phyloP scores from a whole-genome alignment of 805 yeast species.

The Wickerhamiella parazyma region DNA sequence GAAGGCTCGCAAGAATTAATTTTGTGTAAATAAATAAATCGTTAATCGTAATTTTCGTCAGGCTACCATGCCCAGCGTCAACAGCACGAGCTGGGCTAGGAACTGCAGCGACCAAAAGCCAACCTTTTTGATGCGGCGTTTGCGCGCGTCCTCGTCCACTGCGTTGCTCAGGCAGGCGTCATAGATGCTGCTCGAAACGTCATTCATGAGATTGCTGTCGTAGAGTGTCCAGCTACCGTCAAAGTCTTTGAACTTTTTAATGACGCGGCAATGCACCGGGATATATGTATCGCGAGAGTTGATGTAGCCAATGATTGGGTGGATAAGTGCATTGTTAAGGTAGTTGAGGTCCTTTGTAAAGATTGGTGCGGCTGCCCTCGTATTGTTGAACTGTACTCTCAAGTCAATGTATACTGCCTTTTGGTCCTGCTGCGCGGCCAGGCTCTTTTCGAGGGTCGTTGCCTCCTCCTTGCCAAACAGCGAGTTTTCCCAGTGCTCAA shows the following conservation, averaged over 20 bases:
- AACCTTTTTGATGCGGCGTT: constrained; percentile 61
- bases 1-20: background rate
- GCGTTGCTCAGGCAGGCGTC: constrained; percentile 83
- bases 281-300: constrained; percentile 81
- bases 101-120: constrained; percentile 90
- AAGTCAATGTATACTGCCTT: constrained; percentile 65
- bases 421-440: constrained; percentile 26
- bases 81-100: constrained; percentile 62
- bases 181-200: constrained; percentile 75
- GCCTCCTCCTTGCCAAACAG: constrained; percentile 16
- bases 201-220: constrained; percentile 84
- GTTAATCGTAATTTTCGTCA: constrained; percentile 15
- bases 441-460: constrained; percentile 22
- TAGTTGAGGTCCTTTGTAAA: constrained; percentile 81
- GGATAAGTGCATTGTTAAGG: constrained; percentile 75
- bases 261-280: constrained; percentile 71
- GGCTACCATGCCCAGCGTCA: constrained; percentile 68
- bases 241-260: constrained; percentile 67
- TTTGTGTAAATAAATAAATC: background rate
- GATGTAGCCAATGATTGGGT: constrained; percentile 93
- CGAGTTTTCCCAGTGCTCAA: constrained; percentile 30
- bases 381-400: constrained; percentile 66
- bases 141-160: constrained; percentile 68
- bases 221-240: constrained; percentile 95
- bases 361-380: constrained; percentile 78